phyloP scores from a whole-genome alignment of 805 yeast species.

The Clavispora asparagi region DNA sequence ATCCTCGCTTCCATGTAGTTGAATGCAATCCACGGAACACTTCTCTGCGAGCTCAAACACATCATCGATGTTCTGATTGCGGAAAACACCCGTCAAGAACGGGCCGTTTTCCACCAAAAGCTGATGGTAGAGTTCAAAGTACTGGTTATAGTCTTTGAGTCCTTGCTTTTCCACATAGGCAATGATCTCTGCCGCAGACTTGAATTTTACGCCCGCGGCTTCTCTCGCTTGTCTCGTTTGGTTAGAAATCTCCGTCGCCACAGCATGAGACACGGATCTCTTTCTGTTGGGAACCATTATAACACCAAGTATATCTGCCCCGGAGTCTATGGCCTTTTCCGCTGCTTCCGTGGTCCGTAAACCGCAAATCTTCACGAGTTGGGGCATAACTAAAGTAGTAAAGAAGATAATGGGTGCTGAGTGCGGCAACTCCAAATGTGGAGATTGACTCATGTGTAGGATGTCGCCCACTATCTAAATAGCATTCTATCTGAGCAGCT shows the following conservation, averaged over 20 bases:
- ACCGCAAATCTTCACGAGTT: slow-evolving; percentile 83
- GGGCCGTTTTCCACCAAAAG: slow-evolving; percentile 48
- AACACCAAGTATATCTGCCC: slow-evolving; percentile 78
- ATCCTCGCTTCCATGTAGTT: slow-evolving; percentile 68
- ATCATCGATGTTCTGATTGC: slow-evolving; percentile 70
- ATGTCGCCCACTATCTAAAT: no score
- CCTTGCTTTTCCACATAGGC: slow-evolving; percentile 8
- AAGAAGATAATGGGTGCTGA: neutral
- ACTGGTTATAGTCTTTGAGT: slow-evolving; percentile 17
- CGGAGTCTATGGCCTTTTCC: slow-evolving; percentile 68
- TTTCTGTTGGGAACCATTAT: slow-evolving; percentile 80
- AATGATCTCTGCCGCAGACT: slow-evolving; percentile 16
- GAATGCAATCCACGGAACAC: slow-evolving; percentile 68
- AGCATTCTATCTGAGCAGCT: no score
- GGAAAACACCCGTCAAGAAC: slow-evolving; percentile 80
- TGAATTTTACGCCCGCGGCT: slow-evolving; percentile 12
- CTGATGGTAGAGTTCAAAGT: slow-evolving; percentile 24
- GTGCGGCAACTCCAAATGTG: neutral
- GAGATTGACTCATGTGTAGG: neutral
- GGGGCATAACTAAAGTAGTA: slow-evolving; percentile 13
- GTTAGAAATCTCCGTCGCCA: slow-evolving; percentile 24
- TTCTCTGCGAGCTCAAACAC: slow-evolving; percentile 42
- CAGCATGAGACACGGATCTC: slow-evolving; percentile 51
- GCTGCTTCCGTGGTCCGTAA: slow-evolving; percentile 53
- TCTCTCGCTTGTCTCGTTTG: slow-evolving; percentile 23